Percentiles rank a stretch among this genome's conserved stretches.
Conservation (phyloP, 805 yeast species). For the Ogataea populi-albae region DNA sequence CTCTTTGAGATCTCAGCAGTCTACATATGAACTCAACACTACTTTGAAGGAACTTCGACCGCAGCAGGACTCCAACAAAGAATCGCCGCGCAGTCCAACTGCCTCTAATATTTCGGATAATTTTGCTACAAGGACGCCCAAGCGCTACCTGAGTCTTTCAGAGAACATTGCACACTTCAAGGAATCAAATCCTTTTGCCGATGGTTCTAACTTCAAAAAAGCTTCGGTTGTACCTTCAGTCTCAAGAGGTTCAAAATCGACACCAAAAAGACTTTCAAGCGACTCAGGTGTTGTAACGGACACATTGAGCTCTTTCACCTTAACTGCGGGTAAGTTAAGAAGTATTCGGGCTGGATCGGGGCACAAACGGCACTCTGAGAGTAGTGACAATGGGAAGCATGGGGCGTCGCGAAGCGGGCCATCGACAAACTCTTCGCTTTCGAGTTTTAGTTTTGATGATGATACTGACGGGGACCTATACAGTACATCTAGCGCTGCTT, state of each 20-base stretch:
- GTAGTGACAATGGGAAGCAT: neutral
- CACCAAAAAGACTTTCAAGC: neutral
- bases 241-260: neutral
- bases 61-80: too few relatives aligned
- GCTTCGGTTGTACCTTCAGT: too few relatives aligned
- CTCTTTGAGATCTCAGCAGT: neutral
- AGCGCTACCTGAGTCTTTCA: constrained; percentile 24
- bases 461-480: constrained; percentile 2
- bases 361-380: too few relatives aligned
- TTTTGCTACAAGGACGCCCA: constrained; percentile 9
- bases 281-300: constrained; percentile 17
- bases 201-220: neutral
- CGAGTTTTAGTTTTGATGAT: neutral
- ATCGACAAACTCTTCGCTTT: constrained; percentile 1
- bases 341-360: constrained; percentile 7
- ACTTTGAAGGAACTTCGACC: too few relatives aligned
- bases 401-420: neutral
- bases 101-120: too few relatives aligned
- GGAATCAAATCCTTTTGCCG: constrained; percentile 5
- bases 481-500: constrained; percentile 3
- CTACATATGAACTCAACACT: neutral
- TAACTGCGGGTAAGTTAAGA: constrained; percentile 17
- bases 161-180: constrained; percentile 20
- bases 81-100: too few relatives aligned
- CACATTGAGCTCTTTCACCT: constrained; percentile 19